Percentiles rank a stretch among this genome's conserved stretches.
Conservation (phyloP, 768 basidiomycete species). For the Amanita inopinata region DNA sequence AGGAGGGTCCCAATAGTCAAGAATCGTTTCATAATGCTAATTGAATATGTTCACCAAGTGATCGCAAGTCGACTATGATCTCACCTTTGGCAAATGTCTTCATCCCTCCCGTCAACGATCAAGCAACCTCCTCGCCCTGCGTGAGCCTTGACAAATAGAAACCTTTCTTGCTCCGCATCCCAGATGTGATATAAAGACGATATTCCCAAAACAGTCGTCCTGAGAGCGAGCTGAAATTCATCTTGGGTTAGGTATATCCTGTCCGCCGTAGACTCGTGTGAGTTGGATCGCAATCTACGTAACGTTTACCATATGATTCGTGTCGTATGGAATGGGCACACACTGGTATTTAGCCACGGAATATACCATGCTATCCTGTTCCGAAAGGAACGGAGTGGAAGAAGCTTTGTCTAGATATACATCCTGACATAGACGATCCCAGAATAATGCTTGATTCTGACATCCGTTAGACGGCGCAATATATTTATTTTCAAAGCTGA, state of each 20-base stretch:
- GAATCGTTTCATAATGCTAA: constrained; percentile 53
- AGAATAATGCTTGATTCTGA: constrained; percentile 46
- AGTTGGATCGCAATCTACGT: constrained; percentile 38
- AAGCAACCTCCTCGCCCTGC: constrained; percentile 27
- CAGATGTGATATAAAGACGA: constrained; percentile 61
- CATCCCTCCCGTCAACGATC: constrained; percentile 48
- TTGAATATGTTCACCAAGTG: background rate
- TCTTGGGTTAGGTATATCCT: constrained; percentile 34
- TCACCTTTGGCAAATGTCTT: constrained; percentile 48
- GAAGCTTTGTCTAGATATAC: constrained; percentile 19
- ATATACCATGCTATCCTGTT: constrained; percentile 45
- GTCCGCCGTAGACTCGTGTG: constrained; percentile 27
- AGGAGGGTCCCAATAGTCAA: constrained; percentile 57
- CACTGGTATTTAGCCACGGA: constrained; percentile 54
- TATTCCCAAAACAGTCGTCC: constrained; percentile 50
- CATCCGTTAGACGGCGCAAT: constrained; percentile 7
- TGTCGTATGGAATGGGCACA: constrained; percentile 16
- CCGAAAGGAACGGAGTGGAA: constrained; percentile 55
- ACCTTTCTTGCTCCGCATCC: constrained; percentile 46
- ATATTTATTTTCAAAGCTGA: too few species aligned
- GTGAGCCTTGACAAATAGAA: constrained; percentile 34
- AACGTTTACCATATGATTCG: constrained; percentile 4
- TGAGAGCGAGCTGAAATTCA: constrained; percentile 45
- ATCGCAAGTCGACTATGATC: constrained; percentile 1
- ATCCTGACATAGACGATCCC: constrained; percentile 45